Base-by-base conservation (phyloP, 305 asterid species). In the Fraxinus floribunda region DNA sequence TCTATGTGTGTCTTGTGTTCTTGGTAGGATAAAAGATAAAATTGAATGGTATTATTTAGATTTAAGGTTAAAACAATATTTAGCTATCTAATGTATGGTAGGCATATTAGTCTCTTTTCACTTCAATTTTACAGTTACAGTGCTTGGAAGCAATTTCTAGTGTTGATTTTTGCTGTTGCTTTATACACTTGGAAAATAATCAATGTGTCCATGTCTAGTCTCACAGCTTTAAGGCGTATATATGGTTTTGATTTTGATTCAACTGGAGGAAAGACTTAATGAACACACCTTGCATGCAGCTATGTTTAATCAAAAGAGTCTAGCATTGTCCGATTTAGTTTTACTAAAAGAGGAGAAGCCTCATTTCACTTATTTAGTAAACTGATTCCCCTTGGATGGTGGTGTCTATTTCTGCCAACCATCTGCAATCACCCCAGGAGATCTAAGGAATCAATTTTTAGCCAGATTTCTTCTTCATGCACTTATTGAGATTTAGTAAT, bases 21-120 rank as follows among this genome's bases (percentile, higher is more conserved):
- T 75, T 34, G 83, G 77, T 34, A 44, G 77, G 57, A 16, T 62
- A 83, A 68, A 18, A 72, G 35, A 29, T 78, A 49, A 36, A 77
- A 30, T 34, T 30, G 34, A 3, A 18, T 46, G 75, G 75, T 64
- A 36, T 57, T 78, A 78, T 78, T 80, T 66, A 34, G 80, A 49
- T 26, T 26, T 26, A 66, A 66, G 35, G 34, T 62, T 62, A 10
- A 66, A 24, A 30, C 36, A 66, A 66, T 66, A 24, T 3, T 66
- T 9, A 24, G 18, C 74, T 66, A 66, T 66, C 70, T 60, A 7
- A 60, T 60, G 35, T 66, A 26, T 66, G 29, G 5, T 26, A 26
- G 36, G 74, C 36, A 26, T 24, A 26, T 66, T 24, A 24, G 16
- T 62, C 5, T 4, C 34, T 9, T 62, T 62, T n/a, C 22, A 55